These are phyloP conservation scores for Senna tora DNA, from an alignment of 306 rosid genomes.

Conservation along the genomic window DNA sequence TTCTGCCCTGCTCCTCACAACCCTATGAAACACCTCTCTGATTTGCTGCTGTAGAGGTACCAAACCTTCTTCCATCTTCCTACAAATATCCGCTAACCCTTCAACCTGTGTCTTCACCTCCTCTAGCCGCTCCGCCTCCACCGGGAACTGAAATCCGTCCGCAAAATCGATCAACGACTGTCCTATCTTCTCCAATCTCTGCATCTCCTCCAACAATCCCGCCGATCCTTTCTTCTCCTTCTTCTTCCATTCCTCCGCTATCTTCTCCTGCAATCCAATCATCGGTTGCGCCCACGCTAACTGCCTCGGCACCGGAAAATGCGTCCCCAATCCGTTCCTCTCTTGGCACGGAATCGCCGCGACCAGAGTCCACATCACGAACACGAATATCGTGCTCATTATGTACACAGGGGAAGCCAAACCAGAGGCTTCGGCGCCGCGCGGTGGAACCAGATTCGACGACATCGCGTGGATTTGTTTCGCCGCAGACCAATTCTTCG, in stretches of 20 bases:
- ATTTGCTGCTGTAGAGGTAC: constrained; percentile 88
- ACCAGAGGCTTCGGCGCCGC: constrained; percentile 64
- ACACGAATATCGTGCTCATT: constrained; percentile 60
- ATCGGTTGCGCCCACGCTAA: constrained; percentile 78
- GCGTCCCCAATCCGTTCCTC: constrained; percentile 65
- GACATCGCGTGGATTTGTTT: constrained; percentile 85
- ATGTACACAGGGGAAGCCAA: constrained; percentile 67
- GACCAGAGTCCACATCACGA: constrained; percentile 83
- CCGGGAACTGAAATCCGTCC: constrained; percentile 67
- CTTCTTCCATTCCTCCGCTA: constrained; percentile 92
- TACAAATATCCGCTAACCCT: constrained; percentile 71
- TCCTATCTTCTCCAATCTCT: constrained; percentile 73
- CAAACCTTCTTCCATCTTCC: constrained; percentile 83
- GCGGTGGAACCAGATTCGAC: constrained; percentile 63
- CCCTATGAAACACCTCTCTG: constrained; percentile 83
- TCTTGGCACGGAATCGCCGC: constrained; percentile 93
- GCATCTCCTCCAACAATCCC: constrained; percentile 85
- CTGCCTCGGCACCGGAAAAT: constrained; percentile 59
- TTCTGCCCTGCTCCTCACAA: constrained; percentile 84
- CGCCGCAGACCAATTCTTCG: constrained; percentile 83
- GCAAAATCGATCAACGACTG: constrained; percentile 63
- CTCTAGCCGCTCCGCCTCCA: constrained; percentile 55
- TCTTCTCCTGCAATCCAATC: constrained; percentile 76
- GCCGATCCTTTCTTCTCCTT: constrained; percentile 82
- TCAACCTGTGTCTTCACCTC: constrained; percentile 66